phyloP scores from a whole-genome alignment of 176 grass and related monocot species.

The Juncus inflexus region DNA sequence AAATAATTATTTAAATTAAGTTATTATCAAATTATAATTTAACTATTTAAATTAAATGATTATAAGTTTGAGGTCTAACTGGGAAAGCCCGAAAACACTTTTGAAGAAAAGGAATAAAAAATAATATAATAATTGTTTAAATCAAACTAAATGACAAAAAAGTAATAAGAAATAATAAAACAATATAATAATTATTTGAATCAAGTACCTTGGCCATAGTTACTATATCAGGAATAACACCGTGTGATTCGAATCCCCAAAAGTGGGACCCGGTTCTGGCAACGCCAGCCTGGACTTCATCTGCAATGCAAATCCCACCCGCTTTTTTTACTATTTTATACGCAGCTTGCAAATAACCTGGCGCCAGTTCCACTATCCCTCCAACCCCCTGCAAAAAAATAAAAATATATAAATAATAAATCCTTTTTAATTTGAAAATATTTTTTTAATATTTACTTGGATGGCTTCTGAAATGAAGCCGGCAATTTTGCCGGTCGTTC shows the following conservation, averaged over 20 bases:
- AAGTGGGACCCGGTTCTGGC: conserved; percentile 81
- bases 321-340: conserved; percentile 73
- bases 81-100: too few species aligned
- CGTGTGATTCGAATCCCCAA: conserved; percentile 85
- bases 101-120: background rate
- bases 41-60: too few species aligned
- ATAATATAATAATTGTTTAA: too few species aligned
- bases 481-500: conserved; percentile 69
- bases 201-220: conserved; percentile 84
- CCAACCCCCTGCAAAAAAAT: conserved; percentile 64
- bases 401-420: background rate
- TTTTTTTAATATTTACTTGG: conserved; percentile 49
- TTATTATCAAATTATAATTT: too few species aligned
- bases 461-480: conserved; percentile 98
- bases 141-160: background rate
- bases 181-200: background rate
- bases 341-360: conserved; percentile 80
- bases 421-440: background rate
- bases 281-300: conserved; percentile 86
- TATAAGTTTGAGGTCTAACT: too few species aligned
- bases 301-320: conserved; percentile 84
- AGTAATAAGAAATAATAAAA: background rate
- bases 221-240: conserved; percentile 85
- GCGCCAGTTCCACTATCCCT: conserved; percentile 87
- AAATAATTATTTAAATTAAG: too few species aligned